phyloP scores from a whole-genome alignment of 345 rosid genomes.

The Murraya paniculata region DNA sequence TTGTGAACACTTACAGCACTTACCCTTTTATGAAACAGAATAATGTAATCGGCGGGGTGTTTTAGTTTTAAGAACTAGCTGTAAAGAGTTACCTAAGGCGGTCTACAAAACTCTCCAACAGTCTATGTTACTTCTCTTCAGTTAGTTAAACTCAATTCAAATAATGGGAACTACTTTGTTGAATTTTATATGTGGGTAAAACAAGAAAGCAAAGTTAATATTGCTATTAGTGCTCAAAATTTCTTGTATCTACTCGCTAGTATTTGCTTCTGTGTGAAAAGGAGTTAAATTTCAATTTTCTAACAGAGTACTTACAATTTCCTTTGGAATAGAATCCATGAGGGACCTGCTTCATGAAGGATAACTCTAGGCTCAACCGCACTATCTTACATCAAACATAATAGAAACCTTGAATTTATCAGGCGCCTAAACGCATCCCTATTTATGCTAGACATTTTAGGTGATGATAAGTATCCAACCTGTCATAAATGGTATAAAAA shows the following conservation, averaged over 20 bases:
- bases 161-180: background rate
- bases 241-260: no score
- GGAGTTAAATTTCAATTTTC: no score
- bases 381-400: background rate
- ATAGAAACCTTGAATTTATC: no score
- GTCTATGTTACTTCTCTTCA: background rate
- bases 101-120: background rate
- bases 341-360: background rate
- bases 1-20: background rate
- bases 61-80: background rate
- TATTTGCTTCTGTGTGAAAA: no score
- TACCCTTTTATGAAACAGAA: background rate
- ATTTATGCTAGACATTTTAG: no score
- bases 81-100: background rate
- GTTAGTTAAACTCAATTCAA: background rate
- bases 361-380: background rate
- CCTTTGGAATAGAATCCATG: background rate
- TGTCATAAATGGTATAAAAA: no score
- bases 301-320: background rate
- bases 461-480: no score
- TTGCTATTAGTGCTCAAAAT: no score
- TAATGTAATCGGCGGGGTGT: background rate
- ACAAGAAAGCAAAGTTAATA: no score
- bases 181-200: no score
- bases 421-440: no score